phyloP scores from a whole-genome alignment of 352 stramenopile species.

The Pythium vanterpoolii region DNA sequence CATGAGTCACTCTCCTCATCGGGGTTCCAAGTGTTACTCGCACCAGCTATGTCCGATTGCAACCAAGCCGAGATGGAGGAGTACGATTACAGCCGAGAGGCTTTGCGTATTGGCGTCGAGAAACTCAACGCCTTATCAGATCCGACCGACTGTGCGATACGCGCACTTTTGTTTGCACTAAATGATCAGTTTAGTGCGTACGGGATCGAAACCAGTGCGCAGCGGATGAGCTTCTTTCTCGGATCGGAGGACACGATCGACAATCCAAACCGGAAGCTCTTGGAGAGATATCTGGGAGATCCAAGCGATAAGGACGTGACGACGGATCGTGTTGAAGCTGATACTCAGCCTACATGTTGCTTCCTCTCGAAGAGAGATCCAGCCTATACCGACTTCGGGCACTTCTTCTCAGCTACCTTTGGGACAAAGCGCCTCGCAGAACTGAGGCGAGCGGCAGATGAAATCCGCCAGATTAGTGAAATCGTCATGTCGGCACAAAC shows the following conservation, averaged over 20 bases:
- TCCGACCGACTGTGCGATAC: slow-evolving; percentile 38
- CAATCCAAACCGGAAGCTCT: slow-evolving; percentile 33
- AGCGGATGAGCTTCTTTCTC: slow-evolving; percentile 71
- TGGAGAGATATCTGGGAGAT: slow-evolving; percentile 42
- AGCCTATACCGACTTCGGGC: slow-evolving; percentile 20
- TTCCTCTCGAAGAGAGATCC: slow-evolving; percentile 67
- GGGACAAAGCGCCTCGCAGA: slow-evolving; percentile 35
- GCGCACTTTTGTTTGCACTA: slow-evolving; percentile 55
- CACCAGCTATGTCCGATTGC: neutral
- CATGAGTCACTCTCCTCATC: slow-evolving; percentile 25
- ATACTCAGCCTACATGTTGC: slow-evolving; percentile 18
- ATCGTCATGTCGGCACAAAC: slow-evolving; percentile 52
- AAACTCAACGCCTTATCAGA: slow-evolving; percentile 29
- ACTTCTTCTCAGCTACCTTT: slow-evolving; percentile 32
- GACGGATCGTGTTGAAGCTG: neutral
- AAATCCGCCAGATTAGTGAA: slow-evolving; percentile 42
- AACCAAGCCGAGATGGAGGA: slow-evolving; percentile 26
- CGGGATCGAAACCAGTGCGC: slow-evolving; percentile 60
- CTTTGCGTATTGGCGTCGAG: slow-evolving; percentile 30
- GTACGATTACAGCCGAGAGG: slow-evolving; percentile 28
- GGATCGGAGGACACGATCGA: slow-evolving; percentile 42
- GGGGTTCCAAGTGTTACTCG: slow-evolving; percentile 8
- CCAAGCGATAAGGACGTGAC: neutral
- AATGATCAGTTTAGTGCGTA: slow-evolving; percentile 67
- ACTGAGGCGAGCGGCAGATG: slow-evolving; percentile 39